Evolutionary conservation across 352 stramenopile species (phyloP).

Genomic region (Phytophthora fragariae): DNA sequence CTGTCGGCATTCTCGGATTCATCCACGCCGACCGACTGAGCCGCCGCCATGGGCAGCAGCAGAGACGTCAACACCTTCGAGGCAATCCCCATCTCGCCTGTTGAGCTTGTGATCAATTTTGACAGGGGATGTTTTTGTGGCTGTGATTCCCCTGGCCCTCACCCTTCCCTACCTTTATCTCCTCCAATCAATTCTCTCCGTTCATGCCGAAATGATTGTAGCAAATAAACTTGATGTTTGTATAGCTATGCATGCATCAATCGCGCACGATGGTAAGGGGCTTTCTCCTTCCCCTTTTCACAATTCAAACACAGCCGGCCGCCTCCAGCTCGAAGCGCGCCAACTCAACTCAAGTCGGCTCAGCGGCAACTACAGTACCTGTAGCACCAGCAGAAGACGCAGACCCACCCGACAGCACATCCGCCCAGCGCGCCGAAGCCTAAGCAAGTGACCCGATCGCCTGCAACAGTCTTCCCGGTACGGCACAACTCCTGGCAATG

Average conservation of each 20-base stretch:
- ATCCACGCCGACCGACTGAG: background rate
- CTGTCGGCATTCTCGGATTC: background rate
- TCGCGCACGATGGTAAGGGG: constrained; percentile 12
- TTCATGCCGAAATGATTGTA: constrained; percentile 21
- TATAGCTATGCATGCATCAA: constrained; percentile 8
- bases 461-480: constrained; percentile 25
- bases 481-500: background rate
- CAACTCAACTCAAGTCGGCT: constrained; percentile 16
- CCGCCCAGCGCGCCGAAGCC: no score
- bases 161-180: constrained; percentile 62
- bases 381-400: constrained; percentile 30
- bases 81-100: constrained; percentile 19
- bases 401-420: background rate
- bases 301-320: constrained; percentile 30
- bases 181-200: constrained; percentile 51
- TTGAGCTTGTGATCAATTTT: constrained; percentile 34
- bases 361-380: background rate
- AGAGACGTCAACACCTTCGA: background rate
- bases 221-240: background rate
- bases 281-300: constrained; percentile 32
- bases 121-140: constrained; percentile 21
- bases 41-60: background rate
- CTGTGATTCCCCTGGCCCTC: constrained; percentile 49
- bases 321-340: constrained; percentile 17
- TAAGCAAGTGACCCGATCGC: no score